Conservation (phyloP, 129 eudicot genomes). For the Saposhnikovia divaricata region DNA sequence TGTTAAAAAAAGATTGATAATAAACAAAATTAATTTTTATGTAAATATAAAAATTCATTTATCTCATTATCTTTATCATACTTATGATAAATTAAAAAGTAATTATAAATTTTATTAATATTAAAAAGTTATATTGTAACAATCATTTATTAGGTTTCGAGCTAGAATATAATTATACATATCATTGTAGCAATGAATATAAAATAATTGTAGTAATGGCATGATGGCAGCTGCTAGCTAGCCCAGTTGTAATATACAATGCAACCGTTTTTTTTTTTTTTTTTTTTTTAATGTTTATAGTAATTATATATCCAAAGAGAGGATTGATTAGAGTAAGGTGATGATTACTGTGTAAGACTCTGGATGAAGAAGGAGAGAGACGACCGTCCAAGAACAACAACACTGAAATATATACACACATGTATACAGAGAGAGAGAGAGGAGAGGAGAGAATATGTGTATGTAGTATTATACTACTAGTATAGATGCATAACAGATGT, state of each 20-base stretch:
- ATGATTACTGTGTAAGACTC: constrained; percentile 2
- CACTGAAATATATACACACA: neutral
- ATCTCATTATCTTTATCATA: no score
- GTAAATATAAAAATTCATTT: no score
- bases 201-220: neutral
- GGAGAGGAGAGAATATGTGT: neutral
- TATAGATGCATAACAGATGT: constrained; percentile 11
- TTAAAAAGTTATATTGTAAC: no score
- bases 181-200: neutral
- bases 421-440: neutral
- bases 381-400: constrained; percentile 3
- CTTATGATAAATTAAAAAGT: no score
- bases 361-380: neutral
- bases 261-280: no score
- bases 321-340: constrained; percentile 6
- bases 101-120: no score
- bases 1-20: no score
- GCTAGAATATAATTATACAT: neutral
- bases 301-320: neutral
- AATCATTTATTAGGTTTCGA: no score
- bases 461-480: neutral
- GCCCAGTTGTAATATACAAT: neutral
- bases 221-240: neutral
- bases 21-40: no score
- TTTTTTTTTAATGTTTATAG: neutral